Base-by-base conservation (phyloP, 179 eudicot species). In the Patellifolia procumbens region DNA sequence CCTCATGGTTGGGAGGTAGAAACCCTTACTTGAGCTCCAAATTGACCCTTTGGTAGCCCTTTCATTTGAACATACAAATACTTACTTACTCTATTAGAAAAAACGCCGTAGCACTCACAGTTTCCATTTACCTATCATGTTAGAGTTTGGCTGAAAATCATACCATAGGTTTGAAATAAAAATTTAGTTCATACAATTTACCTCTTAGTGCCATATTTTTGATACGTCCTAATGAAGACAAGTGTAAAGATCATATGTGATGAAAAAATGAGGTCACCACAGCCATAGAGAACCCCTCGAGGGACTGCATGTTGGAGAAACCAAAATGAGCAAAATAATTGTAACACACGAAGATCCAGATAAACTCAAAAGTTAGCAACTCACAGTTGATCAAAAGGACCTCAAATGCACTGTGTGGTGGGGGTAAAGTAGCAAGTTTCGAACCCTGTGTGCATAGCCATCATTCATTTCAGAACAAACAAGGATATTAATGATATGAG, bases 211-310 rank as follows among this genome's bases (percentile, higher is more conserved):
- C 98, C 98, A 66, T 92, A 94, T 82, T 88, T 94, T 10, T 92
- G 94, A 79, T 90, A 94, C 17, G 97, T 94, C 76, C 94, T 91
- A 84, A 94, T 89, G 83, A 94, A 94, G 58, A 90, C 93, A 16
- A 92, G 91, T 65, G 97, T 74, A 82, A 94, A 94, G 82, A 94
- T 94, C 98, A 94, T 94, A 82, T 94, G 98, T 16, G 98, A 94
- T 28, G 98, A 94, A 80, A 94, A 94, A 83, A 94, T 94, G 74
- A 94, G 86, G 78, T 94, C 98, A 61, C 98, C 97, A 86, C 98
- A 92, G n/a, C 98, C 99, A 81, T 85, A 93, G 32, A 91, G 90
- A 53, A 90, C 85, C 32, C 97, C 97, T 22, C 85, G 85, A 79
- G 96, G 90, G 88, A 93, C 98, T 92, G 94, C 88, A 86, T 17